phyloP scores from a whole-genome alignment of 2,329 filamentous ascomycete species.

The Aureobasidium sp. region DNA sequence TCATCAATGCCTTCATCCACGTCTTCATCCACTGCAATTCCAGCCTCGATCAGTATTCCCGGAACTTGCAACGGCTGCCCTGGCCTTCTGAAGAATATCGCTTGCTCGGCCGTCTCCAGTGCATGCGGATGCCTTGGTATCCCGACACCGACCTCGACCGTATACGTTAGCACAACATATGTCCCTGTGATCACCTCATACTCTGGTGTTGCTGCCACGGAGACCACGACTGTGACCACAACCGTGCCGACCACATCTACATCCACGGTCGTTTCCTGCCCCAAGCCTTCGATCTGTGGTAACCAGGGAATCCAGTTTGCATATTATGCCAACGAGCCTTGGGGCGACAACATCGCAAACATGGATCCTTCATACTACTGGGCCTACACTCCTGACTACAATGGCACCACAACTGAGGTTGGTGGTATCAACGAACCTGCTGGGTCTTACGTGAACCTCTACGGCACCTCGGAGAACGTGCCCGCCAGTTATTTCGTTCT shows the following conservation, averaged over 20 bases:
- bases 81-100: background rate
- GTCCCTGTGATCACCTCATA: background rate
- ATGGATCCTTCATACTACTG: background rate
- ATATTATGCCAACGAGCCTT: conserved; percentile 3
- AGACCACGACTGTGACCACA: conserved; percentile 17
- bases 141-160: conserved; percentile 1
- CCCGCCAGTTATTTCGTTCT: conserved; percentile 9
- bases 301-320: conserved; percentile 10
- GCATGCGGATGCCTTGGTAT: background rate
- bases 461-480: background rate
- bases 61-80: background rate
- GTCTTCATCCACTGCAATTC: conserved; percentile 13
- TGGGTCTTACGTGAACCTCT: background rate
- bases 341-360: background rate
- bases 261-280: conserved; percentile 20
- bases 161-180: background rate
- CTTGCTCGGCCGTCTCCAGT: background rate
- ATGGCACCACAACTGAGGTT: background rate
- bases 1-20: conserved; percentile 8
- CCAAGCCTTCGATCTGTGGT: conserved; percentile 4
- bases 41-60: background rate
- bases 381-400: background rate
- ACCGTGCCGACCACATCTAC: conserved; percentile 15
- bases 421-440: background rate
- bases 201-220: background rate